These are phyloP conservation scores for Chenopodium album DNA, from an alignment of 148 eudicot genomes.

Conservation along the genomic window DNA sequence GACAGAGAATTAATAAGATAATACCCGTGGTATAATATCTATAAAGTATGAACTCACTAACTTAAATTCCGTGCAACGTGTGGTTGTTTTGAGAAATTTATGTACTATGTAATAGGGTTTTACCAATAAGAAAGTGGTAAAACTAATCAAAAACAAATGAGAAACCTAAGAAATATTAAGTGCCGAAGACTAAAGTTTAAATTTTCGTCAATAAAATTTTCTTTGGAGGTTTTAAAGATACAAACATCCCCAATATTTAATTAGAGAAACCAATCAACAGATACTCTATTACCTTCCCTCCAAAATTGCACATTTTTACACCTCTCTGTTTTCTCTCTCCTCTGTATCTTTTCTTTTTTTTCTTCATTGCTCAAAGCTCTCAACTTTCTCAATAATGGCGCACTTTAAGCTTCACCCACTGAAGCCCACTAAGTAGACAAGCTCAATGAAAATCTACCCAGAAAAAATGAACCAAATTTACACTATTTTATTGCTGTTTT, in stretches of 20 bases:
- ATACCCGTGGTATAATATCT: too few relatives aligned
- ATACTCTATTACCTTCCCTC: not conserved
- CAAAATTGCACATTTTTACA: not conserved
- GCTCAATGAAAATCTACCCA: not conserved
- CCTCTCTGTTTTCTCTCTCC: slow-evolving; percentile 26
- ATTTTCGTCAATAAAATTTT: too few relatives aligned
- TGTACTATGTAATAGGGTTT: too few relatives aligned
- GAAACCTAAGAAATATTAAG: too few relatives aligned
- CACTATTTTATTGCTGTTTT: slow-evolving; percentile 11
- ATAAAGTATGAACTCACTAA: too few relatives aligned
- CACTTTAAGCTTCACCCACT: slow-evolving; percentile 15
- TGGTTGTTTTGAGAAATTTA: too few relatives aligned
- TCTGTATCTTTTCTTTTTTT: not conserved
- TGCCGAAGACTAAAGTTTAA: too few relatives aligned
- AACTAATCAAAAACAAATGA: too few relatives aligned
- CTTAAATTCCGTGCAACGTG: too few relatives aligned
- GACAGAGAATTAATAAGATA: too few relatives aligned
- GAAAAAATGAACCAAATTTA: slow-evolving; percentile 23
- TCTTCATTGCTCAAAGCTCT: slow-evolving; percentile 13
- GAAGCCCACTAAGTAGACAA: slow-evolving; percentile 9
- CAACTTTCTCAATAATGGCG: slow-evolving; percentile 22
- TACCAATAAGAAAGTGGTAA: too few relatives aligned
- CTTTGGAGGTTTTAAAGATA: too few relatives aligned
- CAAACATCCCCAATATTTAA: not conserved
- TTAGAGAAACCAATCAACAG: not conserved